phyloP scores from a whole-genome alignment of 305 asterid genomes.

The Rubia peregrina region DNA sequence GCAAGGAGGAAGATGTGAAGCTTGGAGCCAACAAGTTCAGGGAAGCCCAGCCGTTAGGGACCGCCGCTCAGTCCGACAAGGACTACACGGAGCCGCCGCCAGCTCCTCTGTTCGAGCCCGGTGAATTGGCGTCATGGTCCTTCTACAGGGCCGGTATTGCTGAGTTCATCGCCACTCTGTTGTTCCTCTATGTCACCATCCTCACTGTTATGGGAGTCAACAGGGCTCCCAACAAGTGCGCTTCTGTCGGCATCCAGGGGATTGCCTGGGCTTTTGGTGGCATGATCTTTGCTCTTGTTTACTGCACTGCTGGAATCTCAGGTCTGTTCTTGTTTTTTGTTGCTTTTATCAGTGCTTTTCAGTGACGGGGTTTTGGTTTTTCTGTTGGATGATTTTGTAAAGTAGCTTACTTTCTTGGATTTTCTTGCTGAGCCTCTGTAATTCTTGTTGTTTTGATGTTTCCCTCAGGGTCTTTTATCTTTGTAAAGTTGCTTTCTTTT shows the following conservation, averaged over 20 bases:
- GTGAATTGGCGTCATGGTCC: constrained; percentile 80
- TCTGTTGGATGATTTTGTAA: no score
- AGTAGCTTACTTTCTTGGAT: background rate
- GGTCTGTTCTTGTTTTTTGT: constrained; percentile 27
- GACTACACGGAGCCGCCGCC: constrained; percentile 88
- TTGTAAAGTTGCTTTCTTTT: background rate
- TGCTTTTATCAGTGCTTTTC: background rate
- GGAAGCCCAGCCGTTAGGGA: background rate
- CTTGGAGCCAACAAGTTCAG: background rate
- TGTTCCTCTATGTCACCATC: constrained; percentile 66
- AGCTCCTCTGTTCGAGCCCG: constrained; percentile 81
- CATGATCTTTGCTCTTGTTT: constrained; percentile 84
- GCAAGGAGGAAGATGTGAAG: constrained; percentile 22
- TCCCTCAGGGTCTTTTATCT: background rate
- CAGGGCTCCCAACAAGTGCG: constrained; percentile 44
- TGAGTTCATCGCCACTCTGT: constrained; percentile 76
- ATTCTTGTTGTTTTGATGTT: background rate
- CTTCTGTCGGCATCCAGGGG: constrained; percentile 76
- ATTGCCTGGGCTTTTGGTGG: constrained; percentile 97
- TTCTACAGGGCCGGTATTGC: constrained; percentile 91
- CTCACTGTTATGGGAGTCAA: constrained; percentile 74
- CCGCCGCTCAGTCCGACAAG: constrained; percentile 23
- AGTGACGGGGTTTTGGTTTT: no score
- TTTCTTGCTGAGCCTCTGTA: background rate
- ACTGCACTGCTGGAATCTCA: constrained; percentile 92